These are phyloP conservation scores for Backusella parvicylindrica DNA, from an alignment of 192 early-diverging fungal species.

Conservation along the genomic window DNA sequence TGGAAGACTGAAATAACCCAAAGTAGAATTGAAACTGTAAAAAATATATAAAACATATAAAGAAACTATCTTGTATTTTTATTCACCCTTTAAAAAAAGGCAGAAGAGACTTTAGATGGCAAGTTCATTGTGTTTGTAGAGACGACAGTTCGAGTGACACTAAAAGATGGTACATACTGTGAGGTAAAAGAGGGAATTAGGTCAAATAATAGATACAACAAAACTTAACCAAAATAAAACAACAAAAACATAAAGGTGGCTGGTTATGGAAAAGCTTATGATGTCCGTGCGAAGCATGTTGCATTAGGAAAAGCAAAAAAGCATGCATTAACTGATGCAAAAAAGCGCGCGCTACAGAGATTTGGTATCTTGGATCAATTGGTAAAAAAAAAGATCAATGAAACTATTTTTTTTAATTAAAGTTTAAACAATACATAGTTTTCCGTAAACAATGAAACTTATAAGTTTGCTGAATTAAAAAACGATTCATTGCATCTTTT, in stretches of 20 bases:
- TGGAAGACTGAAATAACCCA: constrained; percentile 79
- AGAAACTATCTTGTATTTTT: neutral
- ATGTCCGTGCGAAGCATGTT: constrained; percentile 64
- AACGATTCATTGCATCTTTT: neutral
- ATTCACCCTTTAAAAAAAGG: constrained; percentile 3
- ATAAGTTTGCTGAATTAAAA: neutral
- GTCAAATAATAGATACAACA: too few species aligned
- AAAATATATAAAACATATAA: too few species aligned
- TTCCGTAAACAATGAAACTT: neutral
- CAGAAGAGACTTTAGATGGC: constrained; percentile 48
- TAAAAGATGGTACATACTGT: constrained; percentile 84
- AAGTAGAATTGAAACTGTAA: constrained; percentile 76
- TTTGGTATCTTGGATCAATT: constrained; percentile 89
- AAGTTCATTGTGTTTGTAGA: constrained; percentile 66
- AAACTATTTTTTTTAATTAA: too few species aligned
- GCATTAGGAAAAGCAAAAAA: constrained; percentile 93
- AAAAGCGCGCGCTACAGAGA: constrained; percentile 81
- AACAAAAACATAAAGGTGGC: constrained; percentile 53
- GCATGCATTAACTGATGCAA: constrained; percentile 84
- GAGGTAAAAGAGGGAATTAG: too few species aligned
- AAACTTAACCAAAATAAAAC: too few species aligned
- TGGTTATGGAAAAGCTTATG: constrained; percentile 83
- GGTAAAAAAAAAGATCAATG: constrained; percentile 40
- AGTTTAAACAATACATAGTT: neutral
- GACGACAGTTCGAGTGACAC: constrained; percentile 73